Conservation (phyloP, 352 stramenopile genomes). For the Phytophthora hybrid region DNA sequence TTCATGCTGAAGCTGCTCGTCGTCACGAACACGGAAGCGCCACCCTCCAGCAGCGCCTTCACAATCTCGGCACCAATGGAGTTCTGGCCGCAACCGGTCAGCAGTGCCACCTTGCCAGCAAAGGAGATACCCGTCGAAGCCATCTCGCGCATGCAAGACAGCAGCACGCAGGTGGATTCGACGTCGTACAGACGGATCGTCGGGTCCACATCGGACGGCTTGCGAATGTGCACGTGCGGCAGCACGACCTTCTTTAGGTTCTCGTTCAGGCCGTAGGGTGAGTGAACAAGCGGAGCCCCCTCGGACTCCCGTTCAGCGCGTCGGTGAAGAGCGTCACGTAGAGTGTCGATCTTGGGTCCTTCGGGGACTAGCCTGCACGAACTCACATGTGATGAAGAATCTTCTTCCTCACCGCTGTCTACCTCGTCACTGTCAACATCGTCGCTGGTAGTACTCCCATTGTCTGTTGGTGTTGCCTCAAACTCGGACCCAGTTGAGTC, state of each 20-base stretch:
- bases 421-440: no score
- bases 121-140: conserved; percentile 87
- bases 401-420: no score
- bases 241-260: conserved; percentile 75
- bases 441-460: no score
- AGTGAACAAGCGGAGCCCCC: conserved; percentile 37
- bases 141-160: conserved; percentile 89
- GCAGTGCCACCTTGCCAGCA: conserved; percentile 82
- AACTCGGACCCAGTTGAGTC: no score
- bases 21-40: conserved; percentile 86
- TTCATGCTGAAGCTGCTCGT: conserved; percentile 79
- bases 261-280: conserved; percentile 56
- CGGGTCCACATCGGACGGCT: conserved; percentile 75
- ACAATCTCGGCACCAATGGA: no score
- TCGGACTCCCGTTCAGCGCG: no score
- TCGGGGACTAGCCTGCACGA: no score
- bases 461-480: conserved; percentile 13
- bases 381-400: no score
- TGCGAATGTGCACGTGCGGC: conserved; percentile 81
- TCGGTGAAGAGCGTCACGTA: no score
- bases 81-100: conserved; percentile 88
- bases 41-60: conserved; percentile 86
- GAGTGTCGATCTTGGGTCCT: no score
- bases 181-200: conserved; percentile 87
- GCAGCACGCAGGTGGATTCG: conserved; percentile 77